Evolutionary conservation across 345 rosid genomes (phyloP).

Genomic region (Passiflora organensis): DNA sequence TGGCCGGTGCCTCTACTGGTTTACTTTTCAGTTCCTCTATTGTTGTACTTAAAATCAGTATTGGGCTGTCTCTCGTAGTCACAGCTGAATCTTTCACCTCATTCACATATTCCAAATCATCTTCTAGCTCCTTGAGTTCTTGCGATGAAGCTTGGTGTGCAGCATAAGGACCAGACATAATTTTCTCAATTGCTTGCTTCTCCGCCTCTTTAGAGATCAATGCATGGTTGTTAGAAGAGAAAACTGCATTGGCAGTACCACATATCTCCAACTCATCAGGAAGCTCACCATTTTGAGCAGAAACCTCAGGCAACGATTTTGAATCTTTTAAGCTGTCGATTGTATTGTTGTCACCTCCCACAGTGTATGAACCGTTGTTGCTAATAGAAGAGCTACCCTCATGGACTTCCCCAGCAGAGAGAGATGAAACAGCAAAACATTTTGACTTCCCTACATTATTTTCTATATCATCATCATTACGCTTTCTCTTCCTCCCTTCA

Average conservation of each 20-base stretch:
- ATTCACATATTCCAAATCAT: constrained; percentile 41
- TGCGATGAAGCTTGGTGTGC: constrained; percentile 43
- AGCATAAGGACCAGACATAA: constrained; percentile 47
- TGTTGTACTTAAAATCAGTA: constrained; percentile 27
- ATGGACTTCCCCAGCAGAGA: constrained; percentile 32
- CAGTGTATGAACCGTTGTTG: constrained; percentile 35
- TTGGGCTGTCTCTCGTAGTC: constrained; percentile 15
- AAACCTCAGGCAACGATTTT: constrained; percentile 11
- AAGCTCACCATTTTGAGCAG: constrained; percentile 22
- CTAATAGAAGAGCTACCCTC: constrained; percentile 46
- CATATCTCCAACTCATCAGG: constrained; percentile 19
- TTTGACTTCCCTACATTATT: constrained; percentile 30
- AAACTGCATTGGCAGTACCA: constrained; percentile 14
- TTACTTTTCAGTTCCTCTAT: background rate
- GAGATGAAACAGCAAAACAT: constrained; percentile 26
- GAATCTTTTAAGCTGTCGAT: constrained; percentile 13
- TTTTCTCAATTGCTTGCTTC: constrained; percentile 56
- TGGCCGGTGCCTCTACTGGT: constrained; percentile 16
- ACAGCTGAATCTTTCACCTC: constrained; percentile 27
- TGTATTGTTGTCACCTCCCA: constrained; percentile 21
- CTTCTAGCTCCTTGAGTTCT: constrained; percentile 81
- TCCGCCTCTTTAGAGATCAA: constrained; percentile 52
- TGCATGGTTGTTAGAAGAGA: constrained; percentile 23
- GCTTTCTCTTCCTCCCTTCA: constrained; percentile 64
- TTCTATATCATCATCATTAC: constrained; percentile 40